These are phyloP conservation scores for Fusarium subglutinans DNA, from an alignment of 2,329 filamentous ascomycete genomes.

Conservation along the genomic window DNA sequence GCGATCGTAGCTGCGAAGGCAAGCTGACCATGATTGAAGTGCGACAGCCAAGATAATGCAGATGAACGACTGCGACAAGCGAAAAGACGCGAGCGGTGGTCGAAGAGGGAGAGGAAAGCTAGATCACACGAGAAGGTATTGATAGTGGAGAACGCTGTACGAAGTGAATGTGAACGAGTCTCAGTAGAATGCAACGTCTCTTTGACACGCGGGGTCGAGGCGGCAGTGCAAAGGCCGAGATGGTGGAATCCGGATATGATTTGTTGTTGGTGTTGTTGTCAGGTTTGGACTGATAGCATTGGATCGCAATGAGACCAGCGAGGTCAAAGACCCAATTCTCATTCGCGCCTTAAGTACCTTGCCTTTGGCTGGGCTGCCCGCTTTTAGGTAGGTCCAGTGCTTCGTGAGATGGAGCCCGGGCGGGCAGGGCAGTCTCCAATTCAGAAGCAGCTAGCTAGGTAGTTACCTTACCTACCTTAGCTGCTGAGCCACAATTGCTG, in stretches of 20 bases:
- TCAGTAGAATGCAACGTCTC: slow-evolving; percentile 13
- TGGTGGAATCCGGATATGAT: slow-evolving; percentile 12
- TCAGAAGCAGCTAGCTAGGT: slow-evolving; percentile 3
- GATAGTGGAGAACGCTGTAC: not conserved
- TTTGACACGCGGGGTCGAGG: slow-evolving; percentile 27
- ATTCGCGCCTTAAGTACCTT: slow-evolving; percentile 33
- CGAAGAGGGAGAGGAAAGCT: slow-evolving; percentile 17
- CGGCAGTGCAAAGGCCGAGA: slow-evolving; percentile 18
- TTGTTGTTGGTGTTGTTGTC: slow-evolving; percentile 35
- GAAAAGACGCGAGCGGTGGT: slow-evolving; percentile 43
- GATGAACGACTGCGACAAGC: slow-evolving; percentile 37
- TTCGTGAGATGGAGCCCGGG: slow-evolving; percentile 15
- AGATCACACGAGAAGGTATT: slow-evolving; percentile 18
- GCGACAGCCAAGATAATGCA: slow-evolving; percentile 38
- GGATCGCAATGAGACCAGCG: slow-evolving; percentile 33
- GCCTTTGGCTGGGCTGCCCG: slow-evolving; percentile 12
- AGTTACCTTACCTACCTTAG: not conserved
- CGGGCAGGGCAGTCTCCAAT: slow-evolving; percentile 5
- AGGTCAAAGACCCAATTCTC: slow-evolving; percentile 35
- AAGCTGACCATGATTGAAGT: slow-evolving; percentile 47
- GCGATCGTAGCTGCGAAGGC: slow-evolving; percentile 43
- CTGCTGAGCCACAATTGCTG: slow-evolving; percentile 16
- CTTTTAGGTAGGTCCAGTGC: not conserved
- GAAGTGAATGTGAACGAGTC: not conserved
- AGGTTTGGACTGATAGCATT: slow-evolving; percentile 34